Evolutionary conservation across 176 grass and related monocot species (phyloP).

Genomic region (Calamus simplicifolius): DNA sequence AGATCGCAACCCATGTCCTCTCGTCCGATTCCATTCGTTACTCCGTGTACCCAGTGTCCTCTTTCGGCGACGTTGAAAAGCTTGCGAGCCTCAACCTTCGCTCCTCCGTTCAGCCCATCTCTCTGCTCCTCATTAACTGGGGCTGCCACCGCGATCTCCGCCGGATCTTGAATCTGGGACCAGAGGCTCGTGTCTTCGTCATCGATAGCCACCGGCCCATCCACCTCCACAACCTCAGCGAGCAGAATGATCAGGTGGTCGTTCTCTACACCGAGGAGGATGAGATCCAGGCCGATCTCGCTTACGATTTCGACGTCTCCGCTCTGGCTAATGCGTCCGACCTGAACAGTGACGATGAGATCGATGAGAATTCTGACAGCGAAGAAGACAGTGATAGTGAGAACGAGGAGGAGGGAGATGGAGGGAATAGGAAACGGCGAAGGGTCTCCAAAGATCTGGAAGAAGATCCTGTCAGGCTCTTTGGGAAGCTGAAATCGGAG

Average conservation of each 20-base stretch:
- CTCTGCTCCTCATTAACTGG: constrained; percentile 72
- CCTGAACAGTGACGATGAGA: constrained; percentile 37
- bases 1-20: constrained; percentile 62
- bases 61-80: constrained; percentile 23
- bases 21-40: constrained; percentile 47
- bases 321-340: constrained; percentile 70
- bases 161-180: constrained; percentile 31
- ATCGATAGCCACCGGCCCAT: constrained; percentile 72
- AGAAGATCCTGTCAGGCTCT: constrained; percentile 56
- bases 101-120: constrained; percentile 31
- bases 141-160: constrained; percentile 64
- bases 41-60: constrained; percentile 56
- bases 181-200: constrained; percentile 37
- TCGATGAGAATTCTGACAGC: constrained; percentile 17
- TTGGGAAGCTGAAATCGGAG: constrained; percentile 48
- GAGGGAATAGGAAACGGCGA: constrained; percentile 34
- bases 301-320: constrained; percentile 70
- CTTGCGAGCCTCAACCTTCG: constrained; percentile 19
- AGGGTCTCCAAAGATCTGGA: constrained; percentile 23
- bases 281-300: constrained; percentile 64
- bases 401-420: constrained; percentile 24
- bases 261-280: constrained; percentile 74
- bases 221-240: constrained; percentile 74
- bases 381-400: constrained; percentile 40
- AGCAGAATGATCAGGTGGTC: constrained; percentile 51